Evolutionary conservation across 2,329 filamentous ascomycete genomes (phyloP), one percentile per base, ranked within the genome.

Genomic region (Botrytis galanthina): DNA sequence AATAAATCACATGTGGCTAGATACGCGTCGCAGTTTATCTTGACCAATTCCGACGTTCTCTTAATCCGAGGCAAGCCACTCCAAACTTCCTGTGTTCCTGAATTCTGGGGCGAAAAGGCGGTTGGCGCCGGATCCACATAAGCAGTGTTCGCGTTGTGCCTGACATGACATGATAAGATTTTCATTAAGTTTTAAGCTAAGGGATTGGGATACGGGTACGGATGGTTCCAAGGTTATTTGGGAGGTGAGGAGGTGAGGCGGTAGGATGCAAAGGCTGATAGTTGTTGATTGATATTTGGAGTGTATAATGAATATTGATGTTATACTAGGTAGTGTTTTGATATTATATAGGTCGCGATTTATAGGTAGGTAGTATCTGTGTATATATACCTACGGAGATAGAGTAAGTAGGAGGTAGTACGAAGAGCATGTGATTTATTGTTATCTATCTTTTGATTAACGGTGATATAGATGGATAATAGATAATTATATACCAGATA

Each of bases 21-120:
- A 7, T 18, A 18, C 14, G 7, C n/a, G n/a, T n/a, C n/a, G n/a
- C n/a, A n/a, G n/a, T 29, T 29, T 57, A 29, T 57, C 51, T 32
- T 26, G 16, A 61, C 59, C 59, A 18, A 29, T 39, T 63, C 51
- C 51, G 51, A 29, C 3, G 37, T 42, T 54, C 48, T 54, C 12
- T n/a, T 54, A 12, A 62, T 62, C 60, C 60, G 60, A 62, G 60
- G 35, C 37, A 62, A 39, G 48, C 48, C 48, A 54, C 26, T n/a
- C 48, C 4, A 9, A 42, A 12, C 26, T 10, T 70, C 10, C 26
- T 70, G 51, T 35, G 35, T 70, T 51, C 57, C 46, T 48, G 57
- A 42, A 48, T 57, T 62, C 29, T 64, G 72, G 63, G 72, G 57
- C 67, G 48, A 29, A 73, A 73, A 70, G 64, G 72, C 72, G 70